Conservation (phyloP, 352 stramenopile species). For the Phytophthora ramorum region DNA sequence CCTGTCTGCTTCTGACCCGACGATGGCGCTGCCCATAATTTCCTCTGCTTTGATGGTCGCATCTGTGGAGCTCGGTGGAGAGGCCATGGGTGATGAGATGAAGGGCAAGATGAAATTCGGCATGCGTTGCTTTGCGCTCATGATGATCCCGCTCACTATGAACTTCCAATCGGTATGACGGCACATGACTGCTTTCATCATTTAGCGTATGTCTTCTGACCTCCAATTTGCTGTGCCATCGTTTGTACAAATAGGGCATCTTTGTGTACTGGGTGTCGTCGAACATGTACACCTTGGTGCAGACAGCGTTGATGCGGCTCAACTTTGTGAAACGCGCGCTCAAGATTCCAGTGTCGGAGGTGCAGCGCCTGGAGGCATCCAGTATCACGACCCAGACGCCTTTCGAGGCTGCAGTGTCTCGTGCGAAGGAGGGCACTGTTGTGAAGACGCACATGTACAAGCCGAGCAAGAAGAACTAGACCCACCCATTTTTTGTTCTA, state of each 20-base stretch:
- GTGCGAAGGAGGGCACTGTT: constrained; percentile 70
- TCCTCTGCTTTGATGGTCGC: constrained; percentile 82
- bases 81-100: constrained; percentile 68
- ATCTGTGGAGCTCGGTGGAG: constrained; percentile 76
- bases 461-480: constrained; percentile 42
- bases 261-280: constrained; percentile 91
- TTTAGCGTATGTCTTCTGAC: neutral
- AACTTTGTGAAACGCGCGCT: constrained; percentile 62
- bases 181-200: neutral
- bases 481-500: constrained; percentile 18
- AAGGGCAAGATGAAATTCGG: constrained; percentile 79
- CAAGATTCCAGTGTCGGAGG: constrained; percentile 59
- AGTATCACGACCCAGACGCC: constrained; percentile 53
- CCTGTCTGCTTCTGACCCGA: constrained; percentile 77
- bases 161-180: constrained; percentile 80
- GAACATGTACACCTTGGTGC: constrained; percentile 78
- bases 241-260: constrained; percentile 57
- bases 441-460: constrained; percentile 81
- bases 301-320: constrained; percentile 67
- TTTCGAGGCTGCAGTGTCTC: constrained; percentile 76
- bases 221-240: neutral
- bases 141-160: constrained; percentile 82
- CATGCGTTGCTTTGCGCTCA: constrained; percentile 75
- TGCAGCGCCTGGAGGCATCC: constrained; percentile 42
- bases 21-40: constrained; percentile 78